Conservation (phyloP, 1,139 yeast genomes). For the Taiozyma sp. region DNA sequence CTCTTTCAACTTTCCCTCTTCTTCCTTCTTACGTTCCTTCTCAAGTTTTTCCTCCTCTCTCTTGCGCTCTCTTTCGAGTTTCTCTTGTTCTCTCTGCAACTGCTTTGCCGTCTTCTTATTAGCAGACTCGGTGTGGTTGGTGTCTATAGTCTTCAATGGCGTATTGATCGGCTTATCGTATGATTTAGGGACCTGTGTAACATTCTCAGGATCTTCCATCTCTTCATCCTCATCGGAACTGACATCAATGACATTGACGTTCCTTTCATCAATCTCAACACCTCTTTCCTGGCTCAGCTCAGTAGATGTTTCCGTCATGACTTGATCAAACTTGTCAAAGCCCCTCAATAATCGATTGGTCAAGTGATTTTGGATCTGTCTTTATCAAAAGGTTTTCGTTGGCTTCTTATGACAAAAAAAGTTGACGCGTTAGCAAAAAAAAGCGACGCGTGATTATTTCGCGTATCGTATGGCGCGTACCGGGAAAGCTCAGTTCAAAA, state of each 20-base stretch:
- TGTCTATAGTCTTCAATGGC: not conserved
- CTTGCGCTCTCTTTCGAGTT: constrained; percentile 7
- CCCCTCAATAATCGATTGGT: not conserved
- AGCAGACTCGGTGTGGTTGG: not conserved
- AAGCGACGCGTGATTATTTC: not conserved
- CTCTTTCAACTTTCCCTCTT: constrained; percentile 9
- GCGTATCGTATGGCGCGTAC: not conserved
- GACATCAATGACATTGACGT: not conserved
- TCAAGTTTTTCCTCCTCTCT: constrained; percentile 6
- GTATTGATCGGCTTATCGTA: not conserved
- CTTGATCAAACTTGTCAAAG: not conserved
- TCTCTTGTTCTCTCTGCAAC: constrained; percentile 13
- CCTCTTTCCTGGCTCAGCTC: not conserved
- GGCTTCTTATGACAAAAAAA: not conserved
- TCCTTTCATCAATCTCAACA: not conserved
- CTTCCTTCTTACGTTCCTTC: constrained; percentile 12
- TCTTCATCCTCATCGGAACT: not conserved
- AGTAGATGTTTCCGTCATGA: not conserved
- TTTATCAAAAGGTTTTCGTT: not conserved
- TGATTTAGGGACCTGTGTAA: not conserved
- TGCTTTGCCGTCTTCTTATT: constrained; percentile 1
- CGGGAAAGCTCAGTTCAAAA: not conserved
- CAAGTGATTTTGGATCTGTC: not conserved
- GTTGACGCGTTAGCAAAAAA: not conserved
- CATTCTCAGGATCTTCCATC: not conserved